A percentile compares a stretch with the other conserved stretches of the same genome.
Conservation (phyloP, 345 rosid species). For the Citrus inodora region DNA sequence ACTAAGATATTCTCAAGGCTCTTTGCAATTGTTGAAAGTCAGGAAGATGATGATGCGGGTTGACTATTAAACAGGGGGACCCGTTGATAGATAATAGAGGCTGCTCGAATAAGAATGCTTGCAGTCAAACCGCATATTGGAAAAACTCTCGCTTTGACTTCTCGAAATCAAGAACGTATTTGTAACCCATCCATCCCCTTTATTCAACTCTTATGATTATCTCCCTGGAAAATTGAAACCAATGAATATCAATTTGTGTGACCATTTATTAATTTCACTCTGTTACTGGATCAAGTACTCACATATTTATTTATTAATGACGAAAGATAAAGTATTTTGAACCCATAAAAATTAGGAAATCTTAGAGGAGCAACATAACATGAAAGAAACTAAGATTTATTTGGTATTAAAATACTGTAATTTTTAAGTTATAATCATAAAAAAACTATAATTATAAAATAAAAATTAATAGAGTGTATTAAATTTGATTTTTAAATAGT, state of each 20-base stretch:
- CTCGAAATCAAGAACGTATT: slow-evolving; percentile 20
- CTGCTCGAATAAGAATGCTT: slow-evolving; percentile 35
- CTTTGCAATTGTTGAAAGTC: slow-evolving; percentile 31
- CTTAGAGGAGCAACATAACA: no score
- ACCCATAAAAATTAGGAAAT: no score
- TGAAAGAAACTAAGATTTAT: no score
- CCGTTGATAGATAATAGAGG: slow-evolving; percentile 24
- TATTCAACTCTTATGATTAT: slow-evolving; percentile 36
- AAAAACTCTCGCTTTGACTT: slow-evolving; percentile 12
- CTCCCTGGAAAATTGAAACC: slow-evolving; percentile 13
- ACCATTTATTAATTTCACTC: background rate
- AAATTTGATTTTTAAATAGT: no score
- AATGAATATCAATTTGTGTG: background rate
- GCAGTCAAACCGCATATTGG: slow-evolving; percentile 32
- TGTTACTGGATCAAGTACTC: background rate
- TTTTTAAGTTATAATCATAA: no score
- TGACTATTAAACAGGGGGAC: slow-evolving; percentile 10
- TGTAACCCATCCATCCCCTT: slow-evolving; percentile 33
- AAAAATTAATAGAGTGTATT: no score
- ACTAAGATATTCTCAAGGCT: background rate
- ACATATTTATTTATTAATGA: background rate
- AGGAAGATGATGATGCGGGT: slow-evolving; percentile 14
- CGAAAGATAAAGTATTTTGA: no score
- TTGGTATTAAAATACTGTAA: rapidly evolving
- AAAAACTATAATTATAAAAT: no score